Conservation (phyloP, 768 basidiomycete species). For the Pisolithus tinctorius region DNA sequence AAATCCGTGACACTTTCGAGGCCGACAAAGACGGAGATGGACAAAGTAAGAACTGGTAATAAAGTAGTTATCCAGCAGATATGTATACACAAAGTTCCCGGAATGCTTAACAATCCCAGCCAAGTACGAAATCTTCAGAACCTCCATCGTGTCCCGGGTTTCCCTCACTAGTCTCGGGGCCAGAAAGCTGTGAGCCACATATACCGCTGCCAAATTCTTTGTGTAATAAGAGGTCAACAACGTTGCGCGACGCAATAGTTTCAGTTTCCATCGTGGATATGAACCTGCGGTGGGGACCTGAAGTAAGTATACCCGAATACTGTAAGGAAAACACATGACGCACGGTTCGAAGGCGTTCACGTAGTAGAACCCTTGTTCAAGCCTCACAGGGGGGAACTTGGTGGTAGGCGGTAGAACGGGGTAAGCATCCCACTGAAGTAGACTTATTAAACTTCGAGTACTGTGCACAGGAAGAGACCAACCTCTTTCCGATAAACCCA, state of each 20-base stretch:
- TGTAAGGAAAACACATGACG: constrained; percentile 22
- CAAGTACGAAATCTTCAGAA: constrained; percentile 47
- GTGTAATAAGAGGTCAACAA: constrained; percentile 70
- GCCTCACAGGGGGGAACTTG: constrained; percentile 69
- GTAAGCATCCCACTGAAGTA: constrained; percentile 72
- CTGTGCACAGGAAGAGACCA: constrained; percentile 5
- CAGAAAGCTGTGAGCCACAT: constrained; percentile 44
- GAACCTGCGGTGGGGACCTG: constrained; percentile 37
- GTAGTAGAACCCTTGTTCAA: constrained; percentile 79
- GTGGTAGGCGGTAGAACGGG: constrained; percentile 62
- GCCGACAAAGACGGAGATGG: no score
- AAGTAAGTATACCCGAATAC: neutral
- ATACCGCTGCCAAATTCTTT: constrained; percentile 69
- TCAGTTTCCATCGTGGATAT: constrained; percentile 95
- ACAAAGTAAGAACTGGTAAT: no score
- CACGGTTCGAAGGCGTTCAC: constrained; percentile 90
- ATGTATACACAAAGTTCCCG: neutral
- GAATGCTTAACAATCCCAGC: constrained; percentile 63
- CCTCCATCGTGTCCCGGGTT: constrained; percentile 7
- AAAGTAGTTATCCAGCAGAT: neutral
- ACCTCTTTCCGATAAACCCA: constrained; percentile 85
- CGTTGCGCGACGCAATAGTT: constrained; percentile 75
- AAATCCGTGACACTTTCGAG: no score
- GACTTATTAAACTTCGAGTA: constrained; percentile 3
- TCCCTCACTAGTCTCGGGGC: constrained; percentile 11